Percentiles rank a stretch among this genome's conserved stretches.
phyloP scores from a whole-genome alignment of 208 protist species.

The Crithidia thermophila region DNA sequence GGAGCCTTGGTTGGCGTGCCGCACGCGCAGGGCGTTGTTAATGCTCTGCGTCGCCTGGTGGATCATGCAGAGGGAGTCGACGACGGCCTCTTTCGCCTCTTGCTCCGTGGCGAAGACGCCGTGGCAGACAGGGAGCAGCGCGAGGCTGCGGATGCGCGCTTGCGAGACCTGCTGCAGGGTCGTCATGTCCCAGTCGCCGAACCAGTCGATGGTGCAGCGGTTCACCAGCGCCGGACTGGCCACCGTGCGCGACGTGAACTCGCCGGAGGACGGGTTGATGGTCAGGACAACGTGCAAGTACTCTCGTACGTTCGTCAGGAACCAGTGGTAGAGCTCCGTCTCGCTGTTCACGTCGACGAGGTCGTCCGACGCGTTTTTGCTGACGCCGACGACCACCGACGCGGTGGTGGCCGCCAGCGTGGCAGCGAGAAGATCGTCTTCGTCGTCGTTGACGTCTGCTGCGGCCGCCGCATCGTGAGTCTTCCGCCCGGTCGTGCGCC shows the following conservation, averaged over 20 bases:
- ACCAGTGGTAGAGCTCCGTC: slow-evolving; percentile 97
- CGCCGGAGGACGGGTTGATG: slow-evolving; percentile 98
- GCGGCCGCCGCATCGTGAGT: neutral
- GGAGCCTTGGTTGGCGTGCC: slow-evolving; percentile 85
- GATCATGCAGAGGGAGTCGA: slow-evolving; percentile 91
- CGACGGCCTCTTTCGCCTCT: slow-evolving; percentile 73
- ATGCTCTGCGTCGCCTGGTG: slow-evolving; percentile 91
- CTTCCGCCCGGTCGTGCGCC: slow-evolving; percentile 2
- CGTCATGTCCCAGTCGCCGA: slow-evolving; percentile 97
- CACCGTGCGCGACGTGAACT: slow-evolving; percentile 95
- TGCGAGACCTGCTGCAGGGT: slow-evolving; percentile 95
- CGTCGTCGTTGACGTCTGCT: neutral
- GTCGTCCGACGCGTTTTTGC: slow-evolving; percentile 26
- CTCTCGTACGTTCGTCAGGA: slow-evolving; percentile 94
- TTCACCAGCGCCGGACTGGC: slow-evolving; percentile 99
- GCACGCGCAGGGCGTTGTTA: slow-evolving; percentile 73
- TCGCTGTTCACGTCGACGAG: slow-evolving; percentile 87
- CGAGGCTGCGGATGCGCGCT: slow-evolving; percentile 91
- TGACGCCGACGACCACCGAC: slow-evolving; percentile 4
- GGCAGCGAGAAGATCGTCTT: slow-evolving; percentile 6
- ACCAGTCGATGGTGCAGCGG: slow-evolving; percentile 99
- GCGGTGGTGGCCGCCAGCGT: slow-evolving; percentile 14
- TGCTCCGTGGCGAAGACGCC: slow-evolving; percentile 47
- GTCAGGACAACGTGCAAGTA: slow-evolving; percentile 99
- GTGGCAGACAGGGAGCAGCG: slow-evolving; percentile 75